A percentile compares a stretch with the other conserved stretches of the same genome.
phyloP scores from a whole-genome alignment of 306 rosid genomes.

The Sicyos edulis region DNA sequence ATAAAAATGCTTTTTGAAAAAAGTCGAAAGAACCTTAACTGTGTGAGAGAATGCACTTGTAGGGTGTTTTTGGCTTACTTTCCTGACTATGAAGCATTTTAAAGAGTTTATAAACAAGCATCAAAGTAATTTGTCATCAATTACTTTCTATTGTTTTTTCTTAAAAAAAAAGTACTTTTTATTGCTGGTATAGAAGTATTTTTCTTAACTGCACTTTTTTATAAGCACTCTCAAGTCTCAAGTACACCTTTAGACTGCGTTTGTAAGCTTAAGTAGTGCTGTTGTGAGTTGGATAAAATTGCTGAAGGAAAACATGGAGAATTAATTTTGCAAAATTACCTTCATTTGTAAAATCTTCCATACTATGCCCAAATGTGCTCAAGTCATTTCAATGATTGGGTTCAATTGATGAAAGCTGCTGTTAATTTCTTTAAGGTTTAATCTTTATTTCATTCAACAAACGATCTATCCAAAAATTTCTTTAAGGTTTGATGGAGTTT shows the following conservation, averaged over 20 bases:
- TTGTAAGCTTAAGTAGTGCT: not conserved
- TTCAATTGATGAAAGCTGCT: not conserved
- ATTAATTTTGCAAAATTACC: not conserved
- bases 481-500: not conserved
- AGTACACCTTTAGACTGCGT: not conserved
- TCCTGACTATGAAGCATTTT: not conserved
- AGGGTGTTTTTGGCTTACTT: not conserved
- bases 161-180: not conserved
- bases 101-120: not conserved
- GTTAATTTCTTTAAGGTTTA: not conserved
- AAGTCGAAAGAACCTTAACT: not conserved
- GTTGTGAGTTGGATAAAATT: not conserved
- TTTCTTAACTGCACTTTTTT: not conserved
- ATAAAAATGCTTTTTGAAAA: not conserved
- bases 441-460: not conserved
- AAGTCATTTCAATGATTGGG: not conserved
- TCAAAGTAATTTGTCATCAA: not conserved
- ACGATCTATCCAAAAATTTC: too few species aligned
- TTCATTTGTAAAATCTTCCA: not conserved
- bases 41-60: not conserved
- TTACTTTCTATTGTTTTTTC: not conserved
- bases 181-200: not conserved
- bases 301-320: not conserved
- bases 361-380: not conserved
- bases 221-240: not conserved